Evolutionary conservation across 768 basidiomycete species (phyloP), one percentile per base, ranked within the genome.

Genomic region (Mycena sanguinolenta): DNA sequence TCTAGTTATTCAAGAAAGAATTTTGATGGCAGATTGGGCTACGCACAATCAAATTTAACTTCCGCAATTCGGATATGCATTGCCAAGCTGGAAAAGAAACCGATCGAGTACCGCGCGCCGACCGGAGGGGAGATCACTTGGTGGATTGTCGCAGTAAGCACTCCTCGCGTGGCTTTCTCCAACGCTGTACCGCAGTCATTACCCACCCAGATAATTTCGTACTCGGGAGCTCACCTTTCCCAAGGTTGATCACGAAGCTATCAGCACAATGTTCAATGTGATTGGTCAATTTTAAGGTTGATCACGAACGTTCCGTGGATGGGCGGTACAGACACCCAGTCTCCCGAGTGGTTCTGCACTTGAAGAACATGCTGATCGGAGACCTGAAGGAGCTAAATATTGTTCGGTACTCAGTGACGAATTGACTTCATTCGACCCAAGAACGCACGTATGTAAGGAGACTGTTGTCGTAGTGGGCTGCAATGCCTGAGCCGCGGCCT

Each of bases 221-320:
- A 46, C 7, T 46, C 13, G 5, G 10, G 4, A 46, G 21, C 38
- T 34, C 27, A 82, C 88, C 87, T 75, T 88, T 87, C 17, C 88
- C 88, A 42, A 89, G 83, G 74, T 88, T 88, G 19, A 89, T 84
- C 21, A 90, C 86, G 70, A 90, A 87, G n/a, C n/a, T n/a, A n/a
- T n/a, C n/a, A n/a, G n/a, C n/a, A n/a, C n/a, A n/a, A n/a, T n/a
- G n/a, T n/a, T n/a, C n/a, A n/a, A n/a, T n/a, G n/a, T n/a, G n/a
- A n/a, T n/a, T n/a, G n/a, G n/a, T n/a, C n/a, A n/a, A n/a, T n/a
- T n/a, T n/a, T n/a, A 42, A 89, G 83, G 74, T 88, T 88, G 19
- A 89, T 84, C 21, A 90, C 86, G 70, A 90, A 87, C 0, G 88
- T 89, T 23, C 84, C 82, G 1, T 84, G 83, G 28, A 87, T 84